Percentiles rank a stretch among this genome's conserved stretches.
These are phyloP conservation scores for Neodidymelliopsis sp. DNA, from an alignment of 2,329 filamentous ascomycete genomes.

Conservation along the genomic window DNA sequence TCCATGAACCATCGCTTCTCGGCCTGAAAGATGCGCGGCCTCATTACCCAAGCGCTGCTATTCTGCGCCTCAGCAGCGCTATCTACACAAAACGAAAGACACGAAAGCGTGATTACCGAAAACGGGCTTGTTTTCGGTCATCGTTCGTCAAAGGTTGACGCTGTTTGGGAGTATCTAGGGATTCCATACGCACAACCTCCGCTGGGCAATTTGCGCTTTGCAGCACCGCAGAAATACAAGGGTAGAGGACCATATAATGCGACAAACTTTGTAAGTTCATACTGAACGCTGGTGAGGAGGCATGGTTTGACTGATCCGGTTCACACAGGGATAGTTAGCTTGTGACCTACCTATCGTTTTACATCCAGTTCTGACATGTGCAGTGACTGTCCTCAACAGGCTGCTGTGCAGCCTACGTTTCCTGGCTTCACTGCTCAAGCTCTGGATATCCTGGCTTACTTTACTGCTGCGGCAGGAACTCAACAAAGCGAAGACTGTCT, in stretches of 20 bases:
- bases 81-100: too few relatives aligned
- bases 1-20: too few relatives aligned
- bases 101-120: too few relatives aligned
- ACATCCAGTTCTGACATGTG: conserved; percentile 7
- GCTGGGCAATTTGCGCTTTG: conserved; percentile 40
- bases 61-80: too few relatives aligned
- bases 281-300: not conserved
- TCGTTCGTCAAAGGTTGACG: conserved; percentile 20
- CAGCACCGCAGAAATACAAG: conserved; percentile 29
- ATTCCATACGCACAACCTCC: conserved; percentile 46
- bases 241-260: conserved; percentile 17
- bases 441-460: conserved; percentile 22
- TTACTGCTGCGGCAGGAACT: conserved; percentile 28
- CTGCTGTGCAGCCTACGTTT: conserved; percentile 24
- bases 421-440: conserved; percentile 35
- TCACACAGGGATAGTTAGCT: conserved; percentile 22
- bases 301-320: not conserved
- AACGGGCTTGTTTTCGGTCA: conserved; percentile 35
- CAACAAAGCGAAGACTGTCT: conserved; percentile 40
- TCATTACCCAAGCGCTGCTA: too few relatives aligned
- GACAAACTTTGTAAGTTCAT: conserved; percentile 19
- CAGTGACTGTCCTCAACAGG: conserved; percentile 33
- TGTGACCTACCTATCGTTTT: not conserved
- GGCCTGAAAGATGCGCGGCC: too few relatives aligned
- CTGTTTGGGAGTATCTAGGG: conserved; percentile 44